Conservation (phyloP, 257 asterid species). For the Linaria vulgaris region DNA sequence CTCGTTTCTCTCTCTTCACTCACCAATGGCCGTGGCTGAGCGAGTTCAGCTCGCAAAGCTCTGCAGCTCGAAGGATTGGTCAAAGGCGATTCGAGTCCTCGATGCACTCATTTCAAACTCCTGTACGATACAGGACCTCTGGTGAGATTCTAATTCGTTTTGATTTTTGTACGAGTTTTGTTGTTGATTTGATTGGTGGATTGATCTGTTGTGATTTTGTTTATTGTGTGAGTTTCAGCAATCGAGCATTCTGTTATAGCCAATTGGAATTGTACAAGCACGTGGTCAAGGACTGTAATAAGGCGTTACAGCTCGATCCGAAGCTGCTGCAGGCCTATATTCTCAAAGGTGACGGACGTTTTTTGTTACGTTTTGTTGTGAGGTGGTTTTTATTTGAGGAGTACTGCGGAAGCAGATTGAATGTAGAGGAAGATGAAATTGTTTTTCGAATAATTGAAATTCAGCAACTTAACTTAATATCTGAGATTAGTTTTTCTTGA, state of each 20-base stretch:
- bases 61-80: conserved; percentile 92
- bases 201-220: conserved; percentile 30
- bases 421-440: conserved; percentile 6
- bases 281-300: conserved; percentile 85
- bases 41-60: conserved; percentile 83
- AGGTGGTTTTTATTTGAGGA: conserved; percentile 17
- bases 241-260: conserved; percentile 95
- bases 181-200: conserved; percentile 22
- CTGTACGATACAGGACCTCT: conserved; percentile 77
- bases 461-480: conserved; percentile 21
- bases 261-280: conserved; percentile 98
- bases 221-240: conserved; percentile 46
- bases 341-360: conserved; percentile 61
- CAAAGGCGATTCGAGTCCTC: conserved; percentile 94
- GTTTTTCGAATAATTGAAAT: not conserved
- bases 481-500: conserved; percentile 17
- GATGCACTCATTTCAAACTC: conserved; percentile 72
- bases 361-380: not conserved
- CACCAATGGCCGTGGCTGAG: conserved; percentile 59
- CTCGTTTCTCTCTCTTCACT: too few species aligned
- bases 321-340: conserved; percentile 73
- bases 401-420: conserved; percentile 14
- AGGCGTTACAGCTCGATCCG: conserved; percentile 89
- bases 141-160: conserved; percentile 39
- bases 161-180: conserved; percentile 5